phyloP scores from a whole-genome alignment of 2,329 filamentous ascomycete genomes.

The Stachybotrys chartarum region DNA sequence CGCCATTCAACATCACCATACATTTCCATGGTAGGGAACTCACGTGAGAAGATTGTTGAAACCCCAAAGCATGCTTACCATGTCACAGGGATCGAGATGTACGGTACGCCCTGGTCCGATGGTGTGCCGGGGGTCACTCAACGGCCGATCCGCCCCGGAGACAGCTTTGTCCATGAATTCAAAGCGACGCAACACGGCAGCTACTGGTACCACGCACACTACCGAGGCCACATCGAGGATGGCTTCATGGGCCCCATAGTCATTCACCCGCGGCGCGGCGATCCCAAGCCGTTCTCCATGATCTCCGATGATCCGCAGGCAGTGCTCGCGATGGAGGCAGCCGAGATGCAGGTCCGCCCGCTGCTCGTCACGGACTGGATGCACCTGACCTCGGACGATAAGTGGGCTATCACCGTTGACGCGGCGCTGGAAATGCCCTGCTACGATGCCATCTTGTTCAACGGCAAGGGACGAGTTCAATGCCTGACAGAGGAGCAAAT shows the following conservation, averaged over 20 bases:
- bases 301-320: slow-evolving; percentile 30
- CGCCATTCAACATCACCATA: slow-evolving; percentile 39
- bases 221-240: slow-evolving; percentile 48
- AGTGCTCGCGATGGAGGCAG: slow-evolving; percentile 36
- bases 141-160: slow-evolving; percentile 38
- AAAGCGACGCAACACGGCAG: slow-evolving; percentile 49
- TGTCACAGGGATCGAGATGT: slow-evolving; percentile 37
- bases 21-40: slow-evolving; percentile 40
- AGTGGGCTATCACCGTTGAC: slow-evolving; percentile 33
- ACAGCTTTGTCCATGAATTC: slow-evolving; percentile 45
- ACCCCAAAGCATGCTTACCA: slow-evolving; percentile 1
- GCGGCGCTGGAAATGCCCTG: slow-evolving; percentile 45
- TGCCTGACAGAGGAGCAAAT: slow-evolving; percentile 41
- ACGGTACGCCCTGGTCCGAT: slow-evolving; percentile 51
- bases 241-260: slow-evolving; percentile 51
- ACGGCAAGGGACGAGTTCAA: slow-evolving; percentile 50
- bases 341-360: slow-evolving; percentile 38
- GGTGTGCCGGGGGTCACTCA: slow-evolving; percentile 52
- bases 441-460: slow-evolving; percentile 54
- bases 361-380: slow-evolving; percentile 51
- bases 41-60: too few relatives aligned
- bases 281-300: slow-evolving; percentile 38
- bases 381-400: slow-evolving; percentile 42
- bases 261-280: slow-evolving; percentile 29
- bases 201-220: slow-evolving; percentile 57